Percentiles rank a stretch among this genome's conserved stretches.
Evolutionary conservation across 1,139 yeast genomes (phyloP).

Genomic region (Kluyveromyces marxianus): DNA sequence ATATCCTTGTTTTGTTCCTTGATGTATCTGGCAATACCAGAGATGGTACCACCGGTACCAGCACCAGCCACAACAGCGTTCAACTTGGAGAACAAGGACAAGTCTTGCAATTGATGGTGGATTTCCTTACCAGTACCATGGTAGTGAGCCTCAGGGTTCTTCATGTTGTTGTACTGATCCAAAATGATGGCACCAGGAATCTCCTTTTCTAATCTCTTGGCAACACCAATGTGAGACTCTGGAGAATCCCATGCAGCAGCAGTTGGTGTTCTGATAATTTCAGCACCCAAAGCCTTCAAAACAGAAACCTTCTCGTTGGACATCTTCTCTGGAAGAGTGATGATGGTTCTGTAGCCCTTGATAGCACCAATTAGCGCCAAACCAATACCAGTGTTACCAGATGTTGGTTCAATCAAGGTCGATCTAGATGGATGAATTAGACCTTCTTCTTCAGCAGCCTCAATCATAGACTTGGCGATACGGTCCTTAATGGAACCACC

Average conservation of each 20-base stretch:
- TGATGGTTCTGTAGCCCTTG: constrained; percentile 79
- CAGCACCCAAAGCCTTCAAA: constrained; percentile 84
- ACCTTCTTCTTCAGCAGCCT: constrained; percentile 76
- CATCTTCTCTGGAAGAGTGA: constrained; percentile 89
- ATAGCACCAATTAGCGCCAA: constrained; percentile 83
- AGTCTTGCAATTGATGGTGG: constrained; percentile 51
- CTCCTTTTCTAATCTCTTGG: constrained; percentile 71
- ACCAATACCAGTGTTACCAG: constrained; percentile 88
- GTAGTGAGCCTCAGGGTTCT: constrained; percentile 81
- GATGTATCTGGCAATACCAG: constrained; percentile 72
- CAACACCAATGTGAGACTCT: constrained; percentile 87
- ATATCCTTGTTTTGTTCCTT: constrained; percentile 63
- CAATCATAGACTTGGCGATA: constrained; percentile 81
- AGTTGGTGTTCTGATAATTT: constrained; percentile 84
- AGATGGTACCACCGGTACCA: constrained; percentile 51
- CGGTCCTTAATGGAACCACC: constrained; percentile 96
- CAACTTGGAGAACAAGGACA: constrained; percentile 52
- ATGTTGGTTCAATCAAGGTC: constrained; percentile 83
- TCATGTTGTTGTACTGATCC: constrained; percentile 74
- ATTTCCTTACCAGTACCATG: constrained; percentile 82
- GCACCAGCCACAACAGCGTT: constrained; percentile 76
- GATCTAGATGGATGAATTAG: constrained; percentile 70
- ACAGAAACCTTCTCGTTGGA: constrained; percentile 86
- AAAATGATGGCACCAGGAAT: constrained; percentile 80
- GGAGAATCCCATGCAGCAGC: constrained; percentile 94